phyloP scores from a whole-genome alignment of 176 grass and related monocot genomes.

The Avena sativa region DNA sequence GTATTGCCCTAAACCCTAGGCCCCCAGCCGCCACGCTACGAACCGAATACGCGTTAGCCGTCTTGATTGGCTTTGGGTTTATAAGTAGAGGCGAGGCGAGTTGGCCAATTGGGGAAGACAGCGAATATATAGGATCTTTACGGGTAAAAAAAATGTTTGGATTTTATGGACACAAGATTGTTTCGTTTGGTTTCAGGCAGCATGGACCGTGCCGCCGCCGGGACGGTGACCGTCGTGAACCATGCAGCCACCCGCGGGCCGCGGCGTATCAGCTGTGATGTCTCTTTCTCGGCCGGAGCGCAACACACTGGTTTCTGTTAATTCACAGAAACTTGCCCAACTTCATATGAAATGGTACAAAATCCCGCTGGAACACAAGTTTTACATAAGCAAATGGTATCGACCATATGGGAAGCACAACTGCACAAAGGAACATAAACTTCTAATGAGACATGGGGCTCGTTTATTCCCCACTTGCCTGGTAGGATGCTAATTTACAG shows the following conservation, averaged over 20 bases:
- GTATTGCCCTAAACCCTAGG: conserved; percentile 39
- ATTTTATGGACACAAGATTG: not conserved
- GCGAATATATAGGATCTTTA: not conserved
- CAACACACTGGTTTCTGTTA: no score
- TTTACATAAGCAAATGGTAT: no score
- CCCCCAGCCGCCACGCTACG: conserved; percentile 30
- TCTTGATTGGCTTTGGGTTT: conserved; percentile 13
- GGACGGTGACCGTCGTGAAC: conserved; percentile 31
- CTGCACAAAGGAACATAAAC: not conserved
- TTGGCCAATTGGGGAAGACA: conserved; percentile 10
- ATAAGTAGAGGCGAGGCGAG: not conserved
- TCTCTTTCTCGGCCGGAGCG: not conserved
- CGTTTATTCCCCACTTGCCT: conserved; percentile 50
- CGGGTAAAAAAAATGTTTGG: not conserved
- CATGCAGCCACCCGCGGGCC: conserved; percentile 18
- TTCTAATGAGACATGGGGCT: conserved; percentile 12
- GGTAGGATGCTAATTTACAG: conserved; percentile 47
- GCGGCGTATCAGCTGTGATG: not conserved
- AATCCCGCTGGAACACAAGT: no score
- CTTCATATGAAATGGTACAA: no score
- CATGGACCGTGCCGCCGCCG: conserved; percentile 38
- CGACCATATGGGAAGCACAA: no score
- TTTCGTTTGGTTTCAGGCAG: not conserved
- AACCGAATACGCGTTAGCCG: not conserved
- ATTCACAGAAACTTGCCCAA: no score